Conservation (phyloP, 2,329 filamentous ascomycete genomes). For the Rutstroemia sp. region DNA sequence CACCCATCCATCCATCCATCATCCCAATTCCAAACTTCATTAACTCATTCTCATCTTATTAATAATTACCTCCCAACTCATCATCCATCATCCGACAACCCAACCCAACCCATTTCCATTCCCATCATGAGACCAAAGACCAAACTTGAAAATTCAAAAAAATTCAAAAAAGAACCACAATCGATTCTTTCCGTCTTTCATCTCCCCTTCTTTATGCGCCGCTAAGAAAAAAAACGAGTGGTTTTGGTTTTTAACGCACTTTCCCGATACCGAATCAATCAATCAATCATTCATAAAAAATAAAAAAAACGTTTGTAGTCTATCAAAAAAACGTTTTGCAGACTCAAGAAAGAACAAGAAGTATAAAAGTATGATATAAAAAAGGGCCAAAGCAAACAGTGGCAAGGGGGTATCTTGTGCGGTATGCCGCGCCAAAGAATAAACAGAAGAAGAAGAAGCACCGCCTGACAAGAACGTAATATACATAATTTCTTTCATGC, state of each 20-base stretch:
- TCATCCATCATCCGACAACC: neutral
- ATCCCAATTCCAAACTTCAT: neutral
- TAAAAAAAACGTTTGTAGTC: neutral
- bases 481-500: conserved; percentile 8
- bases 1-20: neutral
- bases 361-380: conserved; percentile 1
- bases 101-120: neutral
- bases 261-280: neutral
- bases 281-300: neutral
- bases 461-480: conserved; percentile 7
- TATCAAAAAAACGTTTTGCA: neutral
- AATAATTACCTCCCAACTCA: neutral
- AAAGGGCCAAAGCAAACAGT: neutral
- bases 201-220: no score
- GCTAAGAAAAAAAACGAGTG: neutral
- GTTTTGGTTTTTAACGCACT: neutral
- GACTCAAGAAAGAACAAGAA: neutral
- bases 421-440: conserved; percentile 7
- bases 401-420: conserved; percentile 9
- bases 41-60: neutral
- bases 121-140: neutral
- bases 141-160: neutral
- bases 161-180: no score
- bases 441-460: neutral
- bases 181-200: no score